Evolutionary conservation across 2,329 filamentous ascomycete species (phyloP).

Genomic region (Fusarium sp.): DNA sequence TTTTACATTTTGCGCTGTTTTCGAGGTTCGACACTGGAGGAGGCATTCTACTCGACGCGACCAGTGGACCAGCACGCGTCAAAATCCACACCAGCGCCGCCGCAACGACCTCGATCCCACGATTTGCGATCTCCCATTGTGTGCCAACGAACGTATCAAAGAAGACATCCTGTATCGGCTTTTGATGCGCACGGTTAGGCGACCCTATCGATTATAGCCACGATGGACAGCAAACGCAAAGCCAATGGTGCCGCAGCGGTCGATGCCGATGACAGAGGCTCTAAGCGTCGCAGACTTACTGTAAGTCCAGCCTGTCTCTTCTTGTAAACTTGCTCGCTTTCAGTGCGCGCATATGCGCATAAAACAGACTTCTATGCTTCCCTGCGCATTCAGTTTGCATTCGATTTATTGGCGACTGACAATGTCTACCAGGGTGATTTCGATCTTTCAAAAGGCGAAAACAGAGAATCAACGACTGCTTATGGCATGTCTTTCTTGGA

Average conservation of each 20-base stretch:
- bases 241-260: conserved; percentile 60
- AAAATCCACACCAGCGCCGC: conserved; percentile 46
- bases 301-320: conserved; percentile 56
- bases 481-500: conserved; percentile 80
- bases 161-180: conserved; percentile 11
- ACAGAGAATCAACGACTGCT: conserved; percentile 75
- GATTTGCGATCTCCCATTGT: conserved; percentile 49
- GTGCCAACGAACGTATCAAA: conserved; percentile 31
- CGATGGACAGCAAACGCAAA: conserved; percentile 71
- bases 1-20: conserved; percentile 11
- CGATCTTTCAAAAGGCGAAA: conserved; percentile 69
- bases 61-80: conserved; percentile 48
- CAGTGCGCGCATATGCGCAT: conserved; percentile 1
- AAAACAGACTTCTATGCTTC: not conserved
- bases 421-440: conserved; percentile 53
- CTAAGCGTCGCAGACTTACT: conserved; percentile 67
- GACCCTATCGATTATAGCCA: conserved; percentile 43
- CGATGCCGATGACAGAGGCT: conserved; percentile 65
- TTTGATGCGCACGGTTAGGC: conserved; percentile 49
- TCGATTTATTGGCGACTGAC: conserved; percentile 24
- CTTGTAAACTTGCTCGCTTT: conserved; percentile 13
- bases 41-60: conserved; percentile 45
- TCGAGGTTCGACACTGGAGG: conserved; percentile 18
- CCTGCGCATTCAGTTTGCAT: not conserved
- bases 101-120: conserved; percentile 33